A percentile compares a stretch with the other conserved stretches of the same genome.
These are phyloP conservation scores for Cryptococcus deneoformans DNA, from an alignment of 1,284 basidiomycete species.

Conservation along the genomic window DNA sequence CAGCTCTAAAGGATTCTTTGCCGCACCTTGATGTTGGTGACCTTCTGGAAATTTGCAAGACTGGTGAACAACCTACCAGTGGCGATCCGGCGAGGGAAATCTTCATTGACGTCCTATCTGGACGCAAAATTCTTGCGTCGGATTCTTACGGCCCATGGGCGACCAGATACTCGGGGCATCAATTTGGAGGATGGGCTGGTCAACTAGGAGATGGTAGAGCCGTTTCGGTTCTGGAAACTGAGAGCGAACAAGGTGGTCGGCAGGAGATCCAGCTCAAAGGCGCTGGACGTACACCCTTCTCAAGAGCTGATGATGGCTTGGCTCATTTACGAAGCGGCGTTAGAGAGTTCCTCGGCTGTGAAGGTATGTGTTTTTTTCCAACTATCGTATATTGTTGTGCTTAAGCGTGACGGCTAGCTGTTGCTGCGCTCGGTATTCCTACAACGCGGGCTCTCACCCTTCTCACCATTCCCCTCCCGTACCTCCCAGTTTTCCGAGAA, in stretches of 20 bases:
- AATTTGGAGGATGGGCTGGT: constrained; percentile 93
- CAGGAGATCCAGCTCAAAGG: constrained; percentile 94
- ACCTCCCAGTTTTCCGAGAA: constrained; percentile 74
- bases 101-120: constrained; percentile 75
- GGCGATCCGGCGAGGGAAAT: constrained; percentile 57
- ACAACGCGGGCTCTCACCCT: constrained; percentile 85
- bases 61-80: constrained; percentile 14
- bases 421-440: constrained; percentile 81
- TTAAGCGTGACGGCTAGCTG: constrained; percentile 56
- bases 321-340: constrained; percentile 90
- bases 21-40: constrained; percentile 87
- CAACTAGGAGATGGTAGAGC: constrained; percentile 96
- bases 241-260: constrained; percentile 58
- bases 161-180: constrained; percentile 78
- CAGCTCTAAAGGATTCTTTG: constrained; percentile 68
- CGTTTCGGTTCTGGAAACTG: constrained; percentile 77
- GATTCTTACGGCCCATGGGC: constrained; percentile 77
- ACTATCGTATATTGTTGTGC: neutral
- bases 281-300: constrained; percentile 90
- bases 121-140: constrained; percentile 68
- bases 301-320: constrained; percentile 84
- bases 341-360: constrained; percentile 83
- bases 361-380: constrained; percentile 57
- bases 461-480: constrained; percentile 62
- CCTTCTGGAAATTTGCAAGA: constrained; percentile 54